These are phyloP conservation scores for Blastocladiella emersonii DNA, from an alignment of 371 early-diverging fungal species.

Conservation along the genomic window DNA sequence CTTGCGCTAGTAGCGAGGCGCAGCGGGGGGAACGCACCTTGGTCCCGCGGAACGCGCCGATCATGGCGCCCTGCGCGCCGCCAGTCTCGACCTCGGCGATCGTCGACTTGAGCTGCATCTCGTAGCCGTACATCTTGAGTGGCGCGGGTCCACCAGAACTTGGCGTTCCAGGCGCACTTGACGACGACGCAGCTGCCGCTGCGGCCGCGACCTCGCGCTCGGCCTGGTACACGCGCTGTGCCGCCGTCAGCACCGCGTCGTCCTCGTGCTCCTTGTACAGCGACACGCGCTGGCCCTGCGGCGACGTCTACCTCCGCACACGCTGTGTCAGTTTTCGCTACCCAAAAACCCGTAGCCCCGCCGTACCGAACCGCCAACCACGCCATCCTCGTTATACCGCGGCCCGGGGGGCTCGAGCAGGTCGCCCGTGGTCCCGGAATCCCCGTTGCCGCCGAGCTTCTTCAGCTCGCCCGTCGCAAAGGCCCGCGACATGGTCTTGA, in stretches of 20 bases:
- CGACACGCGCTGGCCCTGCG: not conserved
- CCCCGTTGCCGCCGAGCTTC: not conserved
- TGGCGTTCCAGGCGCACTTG: too few species aligned
- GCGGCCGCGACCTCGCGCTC: not conserved
- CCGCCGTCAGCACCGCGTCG: not conserved
- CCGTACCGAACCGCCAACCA: too few species aligned
- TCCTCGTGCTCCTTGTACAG: not conserved
- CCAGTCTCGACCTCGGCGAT: not conserved
- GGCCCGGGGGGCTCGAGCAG: too few species aligned
- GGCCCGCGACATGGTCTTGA: constrained; percentile 34
- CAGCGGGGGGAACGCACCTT: too few species aligned
- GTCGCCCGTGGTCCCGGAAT: too few species aligned
- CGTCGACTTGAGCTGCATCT: not conserved
- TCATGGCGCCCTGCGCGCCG: not conserved
- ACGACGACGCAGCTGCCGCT: not conserved
- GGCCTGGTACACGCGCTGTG: not conserved
- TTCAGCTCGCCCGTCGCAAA: constrained; percentile 34
- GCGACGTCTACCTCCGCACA: not conserved
- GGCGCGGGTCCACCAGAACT: too few species aligned
- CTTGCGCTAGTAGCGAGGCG: too few species aligned
- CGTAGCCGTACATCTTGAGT: not conserved
- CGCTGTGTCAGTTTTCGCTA: not conserved
- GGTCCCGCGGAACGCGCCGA: not conserved
- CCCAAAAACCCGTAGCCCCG: too few species aligned
- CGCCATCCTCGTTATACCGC: too few species aligned